Evolutionary conservation across 257 asterid genomes (phyloP).

Genomic region (Penstemon davidsonii): DNA sequence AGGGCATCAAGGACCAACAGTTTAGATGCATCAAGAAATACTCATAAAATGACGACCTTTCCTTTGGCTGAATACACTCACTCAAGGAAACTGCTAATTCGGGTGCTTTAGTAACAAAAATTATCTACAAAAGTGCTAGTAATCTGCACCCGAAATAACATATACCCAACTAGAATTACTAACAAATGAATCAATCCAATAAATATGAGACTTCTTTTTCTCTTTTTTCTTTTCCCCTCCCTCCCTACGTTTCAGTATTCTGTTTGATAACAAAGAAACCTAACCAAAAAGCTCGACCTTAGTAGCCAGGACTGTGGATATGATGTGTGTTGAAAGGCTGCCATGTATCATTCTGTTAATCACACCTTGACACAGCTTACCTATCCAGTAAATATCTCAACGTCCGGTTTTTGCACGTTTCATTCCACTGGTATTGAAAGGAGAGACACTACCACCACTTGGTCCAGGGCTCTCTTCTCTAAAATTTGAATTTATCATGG

Average conservation of each 20-base stretch:
- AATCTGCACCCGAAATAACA: slow-evolving; percentile 32
- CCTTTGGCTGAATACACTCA: too few species aligned
- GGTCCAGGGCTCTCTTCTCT: slow-evolving; percentile 99
- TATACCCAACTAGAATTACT: slow-evolving; percentile 45
- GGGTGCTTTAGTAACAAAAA: too few species aligned
- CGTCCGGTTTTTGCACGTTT: slow-evolving; percentile 97
- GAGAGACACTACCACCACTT: slow-evolving; percentile 92
- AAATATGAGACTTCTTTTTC: slow-evolving; percentile 29
- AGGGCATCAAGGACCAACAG: too few species aligned
- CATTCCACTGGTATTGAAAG: slow-evolving; percentile 89
- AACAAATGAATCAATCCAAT: slow-evolving; percentile 80
- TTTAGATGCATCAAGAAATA: too few species aligned
- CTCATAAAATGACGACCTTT: too few species aligned
- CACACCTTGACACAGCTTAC: slow-evolving; percentile 21
- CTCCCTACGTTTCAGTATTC: slow-evolving; percentile 28
- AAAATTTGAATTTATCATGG: slow-evolving; percentile 84
- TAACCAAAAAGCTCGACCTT: slow-evolving; percentile 27
- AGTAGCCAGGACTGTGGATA: slow-evolving; percentile 22
- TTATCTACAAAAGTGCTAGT: neutral
- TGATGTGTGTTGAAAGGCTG: slow-evolving; percentile 16
- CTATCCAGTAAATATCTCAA: slow-evolving; percentile 32
- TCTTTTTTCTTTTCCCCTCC: neutral
- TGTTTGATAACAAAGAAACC: slow-evolving; percentile 37
- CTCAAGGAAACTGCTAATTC: too few species aligned
- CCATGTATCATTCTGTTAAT: slow-evolving; percentile 24